A percentile compares a stretch with the other conserved stretches of the same genome.
Evolutionary conservation across 192 early-diverging fungal genomes (phyloP).

Genomic region (Podila epicladia): DNA sequence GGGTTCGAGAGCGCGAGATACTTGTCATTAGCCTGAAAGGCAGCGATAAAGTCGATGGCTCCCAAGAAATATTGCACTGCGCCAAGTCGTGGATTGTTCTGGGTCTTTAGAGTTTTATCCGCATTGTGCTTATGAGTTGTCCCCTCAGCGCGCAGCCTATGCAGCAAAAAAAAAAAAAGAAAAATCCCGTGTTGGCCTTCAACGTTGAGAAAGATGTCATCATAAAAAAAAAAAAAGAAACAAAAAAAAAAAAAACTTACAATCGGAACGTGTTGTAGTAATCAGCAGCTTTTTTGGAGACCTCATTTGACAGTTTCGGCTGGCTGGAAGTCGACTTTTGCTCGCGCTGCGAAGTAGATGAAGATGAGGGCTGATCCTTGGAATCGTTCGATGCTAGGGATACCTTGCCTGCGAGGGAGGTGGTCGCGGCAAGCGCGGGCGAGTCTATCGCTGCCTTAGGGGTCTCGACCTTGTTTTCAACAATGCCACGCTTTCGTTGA

Average conservation of each 20-base stretch:
- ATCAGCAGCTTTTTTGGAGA: conserved; percentile 22
- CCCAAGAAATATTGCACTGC: conserved; percentile 47
- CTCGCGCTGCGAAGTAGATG: conserved; percentile 2
- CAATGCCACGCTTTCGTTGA: conserved; percentile 27
- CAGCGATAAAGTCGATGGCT: conserved; percentile 45
- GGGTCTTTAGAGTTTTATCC: conserved; percentile 28
- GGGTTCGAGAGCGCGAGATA: conserved; percentile 33
- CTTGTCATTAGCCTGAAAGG: conserved; percentile 48
- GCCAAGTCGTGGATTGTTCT: conserved; percentile 22
- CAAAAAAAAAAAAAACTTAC: conserved; percentile 17
- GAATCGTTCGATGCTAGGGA: conserved; percentile 10
- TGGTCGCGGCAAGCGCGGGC: conserved; percentile 25
- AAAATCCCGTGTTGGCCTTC: background rate
- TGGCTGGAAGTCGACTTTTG: conserved; percentile 19
- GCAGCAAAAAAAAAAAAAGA: background rate
- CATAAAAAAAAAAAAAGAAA: background rate
- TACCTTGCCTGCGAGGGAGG: conserved; percentile 9
- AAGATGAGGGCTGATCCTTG: background rate
- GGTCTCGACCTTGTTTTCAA: conserved; percentile 35
- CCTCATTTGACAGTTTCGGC: conserved; percentile 16
- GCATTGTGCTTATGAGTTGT: conserved; percentile 34
- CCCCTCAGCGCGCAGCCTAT: conserved; percentile 30
- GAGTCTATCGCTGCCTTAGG: conserved; percentile 40
- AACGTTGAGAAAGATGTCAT: background rate
- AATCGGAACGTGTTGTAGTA: conserved; percentile 28